These are phyloP conservation scores for Nymphaea thermarum DNA, from an alignment of 164 flowering plant species.

Conservation along the genomic window DNA sequence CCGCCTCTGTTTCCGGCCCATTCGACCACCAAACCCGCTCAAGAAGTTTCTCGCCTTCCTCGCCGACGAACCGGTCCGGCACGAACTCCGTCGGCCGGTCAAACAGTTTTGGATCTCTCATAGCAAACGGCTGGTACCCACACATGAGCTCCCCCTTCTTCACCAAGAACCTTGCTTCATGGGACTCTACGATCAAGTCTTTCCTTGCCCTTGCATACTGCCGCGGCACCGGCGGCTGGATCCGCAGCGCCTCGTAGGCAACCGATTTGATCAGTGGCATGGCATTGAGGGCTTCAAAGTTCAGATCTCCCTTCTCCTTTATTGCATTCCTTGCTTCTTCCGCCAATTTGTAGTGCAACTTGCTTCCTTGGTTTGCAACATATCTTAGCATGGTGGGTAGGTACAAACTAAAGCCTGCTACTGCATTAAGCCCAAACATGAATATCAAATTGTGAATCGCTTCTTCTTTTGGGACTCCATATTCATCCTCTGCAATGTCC, in stretches of 20 bases:
- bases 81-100: slow-evolving; percentile 22
- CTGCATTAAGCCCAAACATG: slow-evolving; percentile 72
- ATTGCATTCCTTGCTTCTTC: slow-evolving; percentile 50
- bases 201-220: slow-evolving; percentile 45
- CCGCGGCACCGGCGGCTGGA: slow-evolving; percentile 45
- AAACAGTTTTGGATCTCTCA: slow-evolving; percentile 40
- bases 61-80: slow-evolving; percentile 37
- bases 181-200: slow-evolving; percentile 31
- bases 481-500: slow-evolving; percentile 46
- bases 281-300: slow-evolving; percentile 22
- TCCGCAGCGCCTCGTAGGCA: slow-evolving; percentile 16
- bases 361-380: slow-evolving; percentile 54
- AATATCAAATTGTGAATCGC: slow-evolving; percentile 71
- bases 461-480: slow-evolving; percentile 55
- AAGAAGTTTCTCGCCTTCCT: slow-evolving; percentile 33
- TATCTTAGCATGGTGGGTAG: slow-evolving; percentile 56
- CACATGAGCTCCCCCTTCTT: slow-evolving; percentile 48
- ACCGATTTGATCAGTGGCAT: slow-evolving; percentile 24
- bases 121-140: slow-evolving; percentile 50
- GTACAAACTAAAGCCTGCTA: slow-evolving; percentile 63
- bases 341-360: slow-evolving; percentile 39
- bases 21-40: slow-evolving; percentile 52
- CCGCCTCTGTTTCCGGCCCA: slow-evolving; percentile 31
- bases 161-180: slow-evolving; percentile 35
- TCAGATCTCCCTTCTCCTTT: slow-evolving; percentile 30